Evolutionary conservation across 352 stramenopile species (phyloP).

Genomic region (Pythium periplocum): DNA sequence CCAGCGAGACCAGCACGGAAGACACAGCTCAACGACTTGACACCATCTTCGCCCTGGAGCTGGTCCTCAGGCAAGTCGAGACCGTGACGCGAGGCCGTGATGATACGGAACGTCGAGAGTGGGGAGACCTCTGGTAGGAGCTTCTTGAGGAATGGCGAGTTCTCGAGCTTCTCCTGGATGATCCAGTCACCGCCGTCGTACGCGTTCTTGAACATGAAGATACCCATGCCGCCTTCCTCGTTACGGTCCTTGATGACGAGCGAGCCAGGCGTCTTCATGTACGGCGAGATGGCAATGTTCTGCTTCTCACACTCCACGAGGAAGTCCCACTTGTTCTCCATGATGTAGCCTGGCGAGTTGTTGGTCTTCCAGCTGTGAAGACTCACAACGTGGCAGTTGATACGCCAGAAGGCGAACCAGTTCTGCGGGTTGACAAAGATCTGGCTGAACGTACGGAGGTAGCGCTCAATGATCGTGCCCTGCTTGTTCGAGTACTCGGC

Average conservation of each 20-base stretch:
- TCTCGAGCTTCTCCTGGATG: conserved; percentile 95
- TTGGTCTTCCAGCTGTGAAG: conserved; percentile 92
- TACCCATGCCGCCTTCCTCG: conserved; percentile 96
- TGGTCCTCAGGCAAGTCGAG: conserved; percentile 39
- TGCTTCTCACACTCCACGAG: conserved; percentile 88
- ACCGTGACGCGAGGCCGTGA: conserved; percentile 89
- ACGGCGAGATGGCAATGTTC: conserved; percentile 92
- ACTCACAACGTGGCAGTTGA: conserved; percentile 95
- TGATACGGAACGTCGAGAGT: conserved; percentile 97
- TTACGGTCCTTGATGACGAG: conserved; percentile 98
- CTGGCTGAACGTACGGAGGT: conserved; percentile 85
- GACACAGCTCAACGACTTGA: conserved; percentile 79
- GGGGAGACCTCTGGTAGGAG: conserved; percentile 92
- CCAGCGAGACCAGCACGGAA: conserved; percentile 62
- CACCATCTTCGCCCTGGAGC: conserved; percentile 45
- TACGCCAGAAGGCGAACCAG: conserved; percentile 97
- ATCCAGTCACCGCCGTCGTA: conserved; percentile 92
- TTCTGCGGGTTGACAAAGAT: conserved; percentile 88
- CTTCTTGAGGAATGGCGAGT: conserved; percentile 88
- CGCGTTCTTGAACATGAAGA: conserved; percentile 98
- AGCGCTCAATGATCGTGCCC: conserved; percentile 80
- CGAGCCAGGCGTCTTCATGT: conserved; percentile 83
- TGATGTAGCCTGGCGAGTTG: conserved; percentile 89
- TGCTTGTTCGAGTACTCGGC: conserved; percentile 56
- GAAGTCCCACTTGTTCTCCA: conserved; percentile 99